phyloP scores from a whole-genome alignment of 441 rosid species.

The Dalechampia spathulata region DNA sequence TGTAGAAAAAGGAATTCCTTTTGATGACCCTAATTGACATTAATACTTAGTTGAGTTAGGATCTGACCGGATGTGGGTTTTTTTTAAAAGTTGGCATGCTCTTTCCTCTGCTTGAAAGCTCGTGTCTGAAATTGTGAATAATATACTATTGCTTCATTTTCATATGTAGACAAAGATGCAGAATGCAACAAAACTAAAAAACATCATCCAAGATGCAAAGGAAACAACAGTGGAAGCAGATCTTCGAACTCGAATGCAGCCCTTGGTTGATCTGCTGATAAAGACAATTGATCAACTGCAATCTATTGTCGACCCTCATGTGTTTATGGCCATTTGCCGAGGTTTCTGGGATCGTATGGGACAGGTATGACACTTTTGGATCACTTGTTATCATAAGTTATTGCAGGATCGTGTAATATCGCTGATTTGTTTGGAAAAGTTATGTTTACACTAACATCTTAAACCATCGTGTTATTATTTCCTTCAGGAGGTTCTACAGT shows the following conservation, averaged over 20 bases:
- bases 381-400: background rate
- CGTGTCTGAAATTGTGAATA: background rate
- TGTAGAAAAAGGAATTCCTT: too few relatives aligned
- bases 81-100: too few relatives aligned
- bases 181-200: slow-evolving; percentile 75
- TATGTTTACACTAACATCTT: background rate
- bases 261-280: slow-evolving; percentile 69
- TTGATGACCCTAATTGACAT: too few relatives aligned
- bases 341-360: slow-evolving; percentile 98
- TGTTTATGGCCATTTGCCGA: slow-evolving; percentile 71
- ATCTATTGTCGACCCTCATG: slow-evolving; percentile 60
- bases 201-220: slow-evolving; percentile 82
- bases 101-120: background rate
- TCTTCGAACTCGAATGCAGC: slow-evolving; percentile 67
- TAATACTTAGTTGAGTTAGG: background rate
- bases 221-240: slow-evolving; percentile 79
- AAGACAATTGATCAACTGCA: slow-evolving; percentile 74
- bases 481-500: slow-evolving; percentile 60
- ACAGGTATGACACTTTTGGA: slow-evolving; percentile 35
- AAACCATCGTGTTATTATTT: background rate
- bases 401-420: background rate
- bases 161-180: slow-evolving; percentile 61
- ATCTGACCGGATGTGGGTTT: too few relatives aligned
- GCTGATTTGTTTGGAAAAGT: background rate
- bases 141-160: background rate